phyloP scores from a whole-genome alignment of 2,329 filamentous ascomycete genomes.

The Pyricularia grisea region DNA sequence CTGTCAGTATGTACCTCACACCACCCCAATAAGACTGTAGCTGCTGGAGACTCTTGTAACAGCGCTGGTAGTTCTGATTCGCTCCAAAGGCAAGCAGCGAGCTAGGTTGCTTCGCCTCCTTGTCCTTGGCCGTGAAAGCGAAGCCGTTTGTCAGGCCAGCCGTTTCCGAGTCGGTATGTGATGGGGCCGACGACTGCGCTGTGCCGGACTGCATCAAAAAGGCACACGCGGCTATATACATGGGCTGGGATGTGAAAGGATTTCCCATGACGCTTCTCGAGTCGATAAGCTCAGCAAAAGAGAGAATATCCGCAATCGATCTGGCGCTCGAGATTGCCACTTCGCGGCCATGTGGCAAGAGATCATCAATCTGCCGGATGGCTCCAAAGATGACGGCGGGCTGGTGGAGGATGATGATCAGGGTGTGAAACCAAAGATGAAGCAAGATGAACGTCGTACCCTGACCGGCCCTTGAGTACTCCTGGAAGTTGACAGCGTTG shows the following conservation, averaged over 20 bases:
- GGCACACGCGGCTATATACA: conserved; percentile 84
- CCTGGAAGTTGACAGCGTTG: conserved; percentile 77
- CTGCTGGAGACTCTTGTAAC: conserved; percentile 73
- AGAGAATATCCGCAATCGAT: conserved; percentile 81
- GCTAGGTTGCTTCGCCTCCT: conserved; percentile 45
- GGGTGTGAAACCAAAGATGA: conserved; percentile 82
- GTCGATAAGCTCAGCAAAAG: conserved; percentile 78
- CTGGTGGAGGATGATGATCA: conserved; percentile 78
- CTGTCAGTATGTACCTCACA: conserved; percentile 77
- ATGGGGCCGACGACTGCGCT: conserved; percentile 51
- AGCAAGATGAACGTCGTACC: conserved; percentile 80
- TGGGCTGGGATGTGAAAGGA: conserved; percentile 82
- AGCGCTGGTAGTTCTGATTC: conserved; percentile 79
- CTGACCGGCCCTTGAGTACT: conserved; percentile 71
- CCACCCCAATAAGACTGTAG: conserved; percentile 82
- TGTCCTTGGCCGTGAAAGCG: not conserved
- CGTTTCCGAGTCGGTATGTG: conserved; percentile 43
- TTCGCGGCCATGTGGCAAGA: conserved; percentile 73
- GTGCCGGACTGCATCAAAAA: conserved; percentile 77
- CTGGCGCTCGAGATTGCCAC: conserved; percentile 82
- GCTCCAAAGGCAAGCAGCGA: conserved; percentile 71
- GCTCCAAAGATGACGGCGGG: conserved; percentile 69
- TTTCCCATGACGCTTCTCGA: conserved; percentile 80
- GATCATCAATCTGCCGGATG: conserved; percentile 50
- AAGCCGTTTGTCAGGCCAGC: conserved; percentile 5